phyloP scores from a whole-genome alignment of 148 eudicot species.

The Polygonum maritimum region DNA sequence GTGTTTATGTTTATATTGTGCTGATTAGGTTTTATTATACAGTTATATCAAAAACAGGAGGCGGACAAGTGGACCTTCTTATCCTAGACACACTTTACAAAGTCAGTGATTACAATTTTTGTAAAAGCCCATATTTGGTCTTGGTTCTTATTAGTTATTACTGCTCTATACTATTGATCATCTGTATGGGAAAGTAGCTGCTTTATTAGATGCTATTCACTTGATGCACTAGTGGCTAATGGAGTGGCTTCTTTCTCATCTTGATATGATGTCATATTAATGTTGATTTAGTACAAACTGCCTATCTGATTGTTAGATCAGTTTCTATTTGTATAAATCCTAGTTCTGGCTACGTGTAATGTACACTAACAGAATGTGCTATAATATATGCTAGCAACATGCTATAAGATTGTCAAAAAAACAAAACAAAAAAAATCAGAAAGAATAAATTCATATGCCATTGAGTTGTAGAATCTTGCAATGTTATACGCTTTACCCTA shows the following conservation, averaged over 20 bases:
- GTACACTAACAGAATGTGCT: neutral
- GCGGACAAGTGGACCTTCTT: conserved; percentile 77
- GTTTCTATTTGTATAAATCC: neutral
- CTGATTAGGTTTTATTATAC: conserved; percentile 18
- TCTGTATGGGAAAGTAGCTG: neutral
- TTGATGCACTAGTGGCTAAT: neutral
- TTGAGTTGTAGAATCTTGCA: neutral
- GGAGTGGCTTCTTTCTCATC: neutral
- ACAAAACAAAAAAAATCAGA: neutral
- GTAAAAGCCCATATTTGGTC: neutral
- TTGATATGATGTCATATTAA: neutral
- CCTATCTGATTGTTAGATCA: neutral
- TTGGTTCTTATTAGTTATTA: neutral
- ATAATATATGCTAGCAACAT: neutral
- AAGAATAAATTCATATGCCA: neutral
- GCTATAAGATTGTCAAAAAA: neutral
- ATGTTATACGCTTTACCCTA: neutral
- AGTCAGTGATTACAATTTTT: conserved; percentile 23
- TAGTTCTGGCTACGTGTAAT: neutral
- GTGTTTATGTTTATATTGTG: neutral
- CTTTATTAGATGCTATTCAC: neutral
- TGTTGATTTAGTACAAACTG: neutral
- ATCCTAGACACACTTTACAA: conserved; percentile 72
- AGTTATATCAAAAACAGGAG: conserved; percentile 65
- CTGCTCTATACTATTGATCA: neutral